These are phyloP conservation scores for Geranomyces michiganensis DNA, from an alignment of 192 early-diverging fungal species.

Conservation along the genomic window DNA sequence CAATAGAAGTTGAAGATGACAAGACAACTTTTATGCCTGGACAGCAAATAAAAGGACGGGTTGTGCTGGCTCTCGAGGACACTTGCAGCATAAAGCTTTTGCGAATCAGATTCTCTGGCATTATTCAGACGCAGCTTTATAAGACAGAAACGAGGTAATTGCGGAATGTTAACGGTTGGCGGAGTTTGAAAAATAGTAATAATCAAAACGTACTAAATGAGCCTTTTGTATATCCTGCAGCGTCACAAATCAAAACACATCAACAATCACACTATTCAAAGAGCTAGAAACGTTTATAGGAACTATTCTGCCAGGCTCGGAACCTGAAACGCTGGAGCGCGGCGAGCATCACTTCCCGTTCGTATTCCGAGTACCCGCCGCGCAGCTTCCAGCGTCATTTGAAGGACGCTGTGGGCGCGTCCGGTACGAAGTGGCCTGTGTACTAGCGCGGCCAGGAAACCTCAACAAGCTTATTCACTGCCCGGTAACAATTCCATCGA, in stretches of 20 bases:
- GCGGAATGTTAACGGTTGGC: no score
- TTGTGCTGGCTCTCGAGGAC: slow-evolving; percentile 13
- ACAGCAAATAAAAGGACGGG: slow-evolving; percentile 35
- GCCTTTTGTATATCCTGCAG: background rate
- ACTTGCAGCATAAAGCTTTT: slow-evolving; percentile 24
- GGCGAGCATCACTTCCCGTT: slow-evolving; percentile 42
- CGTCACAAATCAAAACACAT: slow-evolving; percentile 13
- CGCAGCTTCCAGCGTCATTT: slow-evolving; percentile 41
- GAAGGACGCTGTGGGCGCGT: slow-evolving; percentile 37
- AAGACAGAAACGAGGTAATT: slow-evolving; percentile 26
- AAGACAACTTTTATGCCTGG: slow-evolving; percentile 37
- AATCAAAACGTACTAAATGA: no score
- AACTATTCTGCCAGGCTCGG: slow-evolving; percentile 8
- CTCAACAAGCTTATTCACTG: slow-evolving; percentile 12
- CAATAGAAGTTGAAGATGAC: slow-evolving; percentile 32
- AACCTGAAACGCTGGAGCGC: slow-evolving; percentile 10
- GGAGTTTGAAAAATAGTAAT: no score
- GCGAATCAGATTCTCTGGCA: slow-evolving; percentile 31
- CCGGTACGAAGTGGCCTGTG: slow-evolving; percentile 29
- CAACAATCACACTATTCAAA: slow-evolving; percentile 40
- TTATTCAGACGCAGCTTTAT: slow-evolving; percentile 33
- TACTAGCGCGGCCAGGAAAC: slow-evolving; percentile 14
- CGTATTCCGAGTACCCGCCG: slow-evolving; percentile 38
- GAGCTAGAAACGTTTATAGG: slow-evolving; percentile 34
- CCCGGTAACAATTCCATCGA: slow-evolving; percentile 35